These are phyloP conservation scores for Quercus lobata DNA, from an alignment of 331 rosid species.

Conservation along the genomic window DNA sequence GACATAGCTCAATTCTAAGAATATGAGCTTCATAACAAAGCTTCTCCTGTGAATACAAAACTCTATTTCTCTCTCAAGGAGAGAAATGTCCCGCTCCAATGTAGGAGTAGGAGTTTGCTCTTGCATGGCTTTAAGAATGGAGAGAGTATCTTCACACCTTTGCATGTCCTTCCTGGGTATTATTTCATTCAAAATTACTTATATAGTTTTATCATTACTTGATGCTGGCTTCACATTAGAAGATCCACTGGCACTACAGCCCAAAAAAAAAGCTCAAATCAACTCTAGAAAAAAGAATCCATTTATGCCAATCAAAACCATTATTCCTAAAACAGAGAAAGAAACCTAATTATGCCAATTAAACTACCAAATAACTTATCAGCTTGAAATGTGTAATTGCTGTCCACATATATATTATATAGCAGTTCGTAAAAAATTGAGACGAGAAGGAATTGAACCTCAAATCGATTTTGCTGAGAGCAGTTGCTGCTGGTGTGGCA, in stretches of 20 bases:
- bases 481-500: too few relatives aligned
- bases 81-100: conserved; percentile 55
- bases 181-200: conserved; percentile 3
- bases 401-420: too few relatives aligned
- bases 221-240: conserved; percentile 36
- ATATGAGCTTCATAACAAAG: conserved; percentile 92
- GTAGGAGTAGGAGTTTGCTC: conserved; percentile 65
- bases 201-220: conserved; percentile 43
- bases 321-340: too few relatives aligned
- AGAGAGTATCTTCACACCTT: conserved; percentile 80
- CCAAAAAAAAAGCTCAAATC: not conserved
- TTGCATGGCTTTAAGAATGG: conserved; percentile 74
- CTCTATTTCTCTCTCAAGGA: conserved; percentile 87
- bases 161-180: conserved; percentile 64
- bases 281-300: too few relatives aligned
- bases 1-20: not conserved
- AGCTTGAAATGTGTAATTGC: too few relatives aligned
- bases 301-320: too few relatives aligned
- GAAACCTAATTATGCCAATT: too few relatives aligned
- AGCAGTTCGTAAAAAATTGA: too few relatives aligned
- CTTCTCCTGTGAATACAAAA: conserved; percentile 68
- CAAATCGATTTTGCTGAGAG: too few relatives aligned
- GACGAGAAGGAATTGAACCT: too few relatives aligned
- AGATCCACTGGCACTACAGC: conserved; percentile 45
- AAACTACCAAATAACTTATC: too few relatives aligned